Conservation (phyloP, 1,139 yeast genomes). For the Saccharomyces hybrid region DNA sequence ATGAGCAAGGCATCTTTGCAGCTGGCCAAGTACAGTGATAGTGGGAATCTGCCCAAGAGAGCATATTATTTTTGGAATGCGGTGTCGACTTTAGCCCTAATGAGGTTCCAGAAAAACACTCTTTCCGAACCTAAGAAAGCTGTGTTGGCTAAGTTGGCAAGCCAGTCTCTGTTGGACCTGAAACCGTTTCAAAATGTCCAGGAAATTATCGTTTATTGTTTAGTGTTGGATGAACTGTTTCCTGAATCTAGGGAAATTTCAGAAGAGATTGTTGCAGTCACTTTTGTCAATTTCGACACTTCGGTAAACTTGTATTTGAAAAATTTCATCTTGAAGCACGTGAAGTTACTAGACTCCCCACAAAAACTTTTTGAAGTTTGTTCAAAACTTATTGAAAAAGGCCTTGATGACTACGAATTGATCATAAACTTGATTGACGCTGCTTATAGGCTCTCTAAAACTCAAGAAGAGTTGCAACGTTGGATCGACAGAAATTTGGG, state of each 20-base stretch:
- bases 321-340: conserved; percentile 24
- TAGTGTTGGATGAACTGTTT: conserved; percentile 25
- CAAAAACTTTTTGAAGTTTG: conserved; percentile 15
- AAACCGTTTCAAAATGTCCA: conserved; percentile 26
- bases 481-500: conserved; percentile 13
- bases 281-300: conserved; percentile 19
- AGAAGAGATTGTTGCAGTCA: conserved; percentile 19
- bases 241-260: conserved; percentile 15
- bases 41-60: conserved; percentile 10
- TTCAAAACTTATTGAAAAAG: conserved; percentile 12
- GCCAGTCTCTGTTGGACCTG: conserved; percentile 16
- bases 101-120: conserved; percentile 15
- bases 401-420: conserved; percentile 27
- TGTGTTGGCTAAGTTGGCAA: conserved; percentile 21
- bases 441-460: conserved; percentile 13
- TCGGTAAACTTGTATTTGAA: conserved; percentile 29
- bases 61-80: conserved; percentile 28
- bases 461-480: conserved; percentile 13
- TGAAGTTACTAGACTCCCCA: conserved; percentile 10
- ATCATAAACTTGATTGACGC: conserved; percentile 19
- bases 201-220: conserved; percentile 28
- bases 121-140: conserved; percentile 17
- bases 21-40: conserved; percentile 16
- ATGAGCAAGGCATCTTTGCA: conserved; percentile 24
- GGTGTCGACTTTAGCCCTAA: conserved; percentile 20